Evolutionary conservation across 1,139 yeast genomes (phyloP).

Genomic region (Magnusiomyces paraingens): DNA sequence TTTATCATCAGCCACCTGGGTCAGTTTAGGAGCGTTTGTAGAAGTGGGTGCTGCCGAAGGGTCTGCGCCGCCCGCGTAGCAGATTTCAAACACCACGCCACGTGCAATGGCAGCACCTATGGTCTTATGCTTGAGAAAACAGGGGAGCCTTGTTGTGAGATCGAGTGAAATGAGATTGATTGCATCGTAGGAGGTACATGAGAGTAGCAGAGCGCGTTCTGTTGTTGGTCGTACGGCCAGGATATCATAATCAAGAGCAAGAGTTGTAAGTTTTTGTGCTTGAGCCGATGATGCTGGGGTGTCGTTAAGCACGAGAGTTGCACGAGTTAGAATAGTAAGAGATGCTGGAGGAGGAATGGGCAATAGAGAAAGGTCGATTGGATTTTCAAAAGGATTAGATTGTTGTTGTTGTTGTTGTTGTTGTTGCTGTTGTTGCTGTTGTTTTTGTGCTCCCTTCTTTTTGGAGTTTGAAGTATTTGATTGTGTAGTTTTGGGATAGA

Average conservation of each 20-base stretch:
- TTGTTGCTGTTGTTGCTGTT: conserved; percentile 10
- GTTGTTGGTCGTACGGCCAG: conserved; percentile 74
- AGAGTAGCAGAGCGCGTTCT: conserved; percentile 72
- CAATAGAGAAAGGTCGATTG: conserved; percentile 34
- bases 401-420: conserved; percentile 20
- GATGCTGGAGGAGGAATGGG: conserved; percentile 31
- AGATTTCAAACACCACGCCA: conserved; percentile 77
- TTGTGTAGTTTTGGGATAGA: conserved; percentile 55
- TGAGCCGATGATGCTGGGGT: conserved; percentile 44
- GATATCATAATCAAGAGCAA: conserved; percentile 50
- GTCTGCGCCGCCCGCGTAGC: conserved; percentile 41
- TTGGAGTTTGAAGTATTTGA: not conserved
- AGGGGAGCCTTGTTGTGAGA: conserved; percentile 60
- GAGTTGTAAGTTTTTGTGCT: conserved; percentile 53
- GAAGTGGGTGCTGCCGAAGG: conserved; percentile 5
- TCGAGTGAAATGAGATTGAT: conserved; percentile 76
- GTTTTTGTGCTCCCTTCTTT: conserved; percentile 5
- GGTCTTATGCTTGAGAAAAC: conserved; percentile 74
- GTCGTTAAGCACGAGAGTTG: conserved; percentile 71
- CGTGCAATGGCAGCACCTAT: conserved; percentile 76
- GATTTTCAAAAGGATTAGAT: conserved; percentile 30
- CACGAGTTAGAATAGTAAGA: conserved; percentile 59
- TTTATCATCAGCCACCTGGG: conserved; percentile 10
- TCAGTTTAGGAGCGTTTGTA: conserved; percentile 33
- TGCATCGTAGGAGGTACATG: conserved; percentile 61